These are phyloP conservation scores for Hypericum perforatum DNA, from an alignment of 345 rosid species.

Conservation along the genomic window DNA sequence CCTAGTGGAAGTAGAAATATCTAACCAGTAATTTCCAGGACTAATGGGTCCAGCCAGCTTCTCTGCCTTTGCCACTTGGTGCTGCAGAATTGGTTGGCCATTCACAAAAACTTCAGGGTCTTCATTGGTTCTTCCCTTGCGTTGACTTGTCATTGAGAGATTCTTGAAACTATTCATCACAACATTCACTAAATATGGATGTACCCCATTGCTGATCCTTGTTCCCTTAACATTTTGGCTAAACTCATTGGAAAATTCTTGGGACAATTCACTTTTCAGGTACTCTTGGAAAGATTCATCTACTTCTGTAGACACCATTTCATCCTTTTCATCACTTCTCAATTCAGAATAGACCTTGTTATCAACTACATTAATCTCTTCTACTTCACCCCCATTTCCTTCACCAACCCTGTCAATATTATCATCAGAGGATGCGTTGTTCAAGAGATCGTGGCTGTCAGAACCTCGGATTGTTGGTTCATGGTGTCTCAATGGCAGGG, in stretches of 20 bases:
- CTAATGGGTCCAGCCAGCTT: slow-evolving; percentile 21
- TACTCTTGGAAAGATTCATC: slow-evolving; percentile 13
- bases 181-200: slow-evolving; percentile 10
- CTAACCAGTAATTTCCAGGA: slow-evolving; percentile 29
- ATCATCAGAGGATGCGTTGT: neutral
- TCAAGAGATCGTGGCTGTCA: neutral
- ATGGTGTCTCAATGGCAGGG: slow-evolving; percentile 5
- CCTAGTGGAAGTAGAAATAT: neutral
- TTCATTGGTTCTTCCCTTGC: neutral
- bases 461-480: neutral
- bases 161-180: slow-evolving; percentile 14
- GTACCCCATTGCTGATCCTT: slow-evolving; percentile 2
- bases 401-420: neutral
- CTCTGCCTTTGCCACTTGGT: slow-evolving; percentile 14
- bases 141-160: slow-evolving; percentile 11
- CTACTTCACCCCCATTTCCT: slow-evolving; percentile 10
- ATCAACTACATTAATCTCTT: neutral
- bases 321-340: slow-evolving; percentile 1
- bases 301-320: slow-evolving; percentile 14
- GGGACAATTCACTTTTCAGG: slow-evolving; percentile 4
- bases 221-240: slow-evolving; percentile 1
- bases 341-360: neutral
- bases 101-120: slow-evolving; percentile 12
- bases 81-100: slow-evolving; percentile 17
- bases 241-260: slow-evolving; percentile 5